Evolutionary conservation across 2,329 filamentous ascomycete genomes (phyloP), one percentile per base, ranked within the genome.

Genomic region (Neodidymelliopsis sp.): DNA sequence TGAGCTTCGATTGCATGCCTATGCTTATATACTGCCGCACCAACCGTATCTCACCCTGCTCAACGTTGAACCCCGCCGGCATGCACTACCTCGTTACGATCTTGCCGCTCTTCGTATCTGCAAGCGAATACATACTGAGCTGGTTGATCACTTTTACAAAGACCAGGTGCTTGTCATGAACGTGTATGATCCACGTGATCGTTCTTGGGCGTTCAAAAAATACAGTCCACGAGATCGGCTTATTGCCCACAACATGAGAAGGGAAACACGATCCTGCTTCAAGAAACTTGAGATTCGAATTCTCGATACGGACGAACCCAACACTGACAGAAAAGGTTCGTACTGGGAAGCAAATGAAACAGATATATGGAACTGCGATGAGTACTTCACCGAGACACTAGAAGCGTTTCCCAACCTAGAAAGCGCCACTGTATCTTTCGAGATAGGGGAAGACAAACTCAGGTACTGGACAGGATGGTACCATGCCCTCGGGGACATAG

Each of bases 31-130:
- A 15, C 23, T 45, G 7, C 48, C 40, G 13, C 48, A 11, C 10
- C 34, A 34, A 20, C 41, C 48, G 9, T 51, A 51, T 45, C 39
- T 51, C n/a, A 41, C 23, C 16, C 40, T 51, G 23, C 35, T 38
- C n/a, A 29, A 49, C 28, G 18, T 49, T 22, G 27, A 43, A 33
- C 39, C 38, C 25, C 38, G 25, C 31, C 46, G 19, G 13, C 34
- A 49, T 39, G 39, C 31, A 43, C 22, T 44, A 20, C 39, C 46
- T 39, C 38, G 46, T 27, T 49, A 49, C 39, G 34, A 44, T 38
- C 46, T 49, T 27, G 34, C 33, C 25, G 25, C 33, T 36, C 39
- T 49, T 20, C 38, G 46, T 11, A 46, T 35, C 27, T 51, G 48
- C 20, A 28, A 22, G 27, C 20, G 22, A 27, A 15, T 45, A 18